Percentiles rank a stretch among this genome's conserved stretches.
These are phyloP conservation scores for Clavispora asparagi DNA, from an alignment of 805 yeast species.

Conservation along the genomic window DNA sequence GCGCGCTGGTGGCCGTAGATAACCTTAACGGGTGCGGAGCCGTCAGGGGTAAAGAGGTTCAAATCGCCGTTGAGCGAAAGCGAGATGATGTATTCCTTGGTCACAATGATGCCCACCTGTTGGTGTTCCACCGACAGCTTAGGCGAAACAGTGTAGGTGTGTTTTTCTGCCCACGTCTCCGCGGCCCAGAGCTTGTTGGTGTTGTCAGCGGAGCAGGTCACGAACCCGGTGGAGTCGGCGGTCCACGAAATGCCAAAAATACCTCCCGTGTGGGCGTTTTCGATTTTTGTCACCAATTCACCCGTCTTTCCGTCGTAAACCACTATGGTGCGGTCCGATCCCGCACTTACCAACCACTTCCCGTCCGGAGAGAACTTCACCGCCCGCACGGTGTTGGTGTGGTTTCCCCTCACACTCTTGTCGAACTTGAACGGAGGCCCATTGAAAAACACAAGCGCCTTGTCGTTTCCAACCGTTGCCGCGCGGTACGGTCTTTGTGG, in stretches of 20 bases:
- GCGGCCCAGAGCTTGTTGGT: slow-evolving; percentile 63
- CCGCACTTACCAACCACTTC: slow-evolving; percentile 66
- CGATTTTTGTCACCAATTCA: slow-evolving; percentile 53
- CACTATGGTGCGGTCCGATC: slow-evolving; percentile 74
- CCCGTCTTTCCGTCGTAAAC: slow-evolving; percentile 88
- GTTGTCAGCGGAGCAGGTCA: slow-evolving; percentile 81
- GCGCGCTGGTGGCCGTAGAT: slow-evolving; percentile 77
- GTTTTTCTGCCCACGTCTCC: slow-evolving; percentile 28
- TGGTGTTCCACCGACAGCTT: slow-evolving; percentile 49
- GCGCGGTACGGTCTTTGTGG: slow-evolving; percentile 90
- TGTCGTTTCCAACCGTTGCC: slow-evolving; percentile 88
- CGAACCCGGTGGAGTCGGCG: slow-evolving; percentile 49
- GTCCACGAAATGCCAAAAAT: slow-evolving; percentile 75
- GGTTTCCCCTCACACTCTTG: slow-evolving; percentile 65
- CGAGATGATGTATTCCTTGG: slow-evolving; percentile 57
- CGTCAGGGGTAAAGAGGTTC: slow-evolving; percentile 47
- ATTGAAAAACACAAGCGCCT: slow-evolving; percentile 71
- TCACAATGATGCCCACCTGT: slow-evolving; percentile 72
- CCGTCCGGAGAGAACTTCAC: slow-evolving; percentile 84
- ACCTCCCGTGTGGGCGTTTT: slow-evolving; percentile 67
- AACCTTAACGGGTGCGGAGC: slow-evolving; percentile 24
- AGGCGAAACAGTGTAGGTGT: slow-evolving; percentile 43
- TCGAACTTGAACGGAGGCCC: slow-evolving; percentile 95
- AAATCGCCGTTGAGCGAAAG: slow-evolving; percentile 70
- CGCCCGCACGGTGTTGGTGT: slow-evolving; percentile 73